Evolutionary conservation across 768 basidiomycete species (phyloP), one percentile per base, ranked within the genome.

Genomic region (Lactifluus hygrophoroides): DNA sequence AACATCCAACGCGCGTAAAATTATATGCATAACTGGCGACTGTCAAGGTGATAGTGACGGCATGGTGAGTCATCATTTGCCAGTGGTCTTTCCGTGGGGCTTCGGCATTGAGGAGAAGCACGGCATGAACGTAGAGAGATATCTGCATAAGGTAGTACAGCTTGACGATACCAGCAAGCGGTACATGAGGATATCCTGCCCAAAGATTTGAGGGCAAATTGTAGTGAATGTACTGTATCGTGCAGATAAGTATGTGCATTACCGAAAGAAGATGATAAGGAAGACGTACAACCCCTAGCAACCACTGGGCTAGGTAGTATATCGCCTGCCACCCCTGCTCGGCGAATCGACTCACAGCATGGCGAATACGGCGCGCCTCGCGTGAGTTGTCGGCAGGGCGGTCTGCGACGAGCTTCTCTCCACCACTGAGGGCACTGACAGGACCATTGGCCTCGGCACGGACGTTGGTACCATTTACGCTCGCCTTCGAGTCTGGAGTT

Each of bases 11-110:
- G 45, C 94, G 87, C 9, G 91, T 95, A 69, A 85, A 86, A 72
- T 94, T 87, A 69, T 78, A 82, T 60, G 78, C 78, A 73, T 96
- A 98, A 70, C 90, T 93, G 40, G 76, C 67, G 34, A 77, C 71
- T 73, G 97, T 83, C 61, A 99, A 81, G 49, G 77, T 68, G 60
- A 94, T 79, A 13, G 94, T 95, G 64, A 98, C 87, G 65, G 95
- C 69, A 69, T 99, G 96, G 74, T 99, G 96, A 25, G 85, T 75
- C 81, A 97, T 88, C 95, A 97, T 97, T 72, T 97, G 95, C 66
- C 77, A 75, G 71, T 97, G 92, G 71, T 99, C 96, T 69, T 91
- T 93, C 56, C 96, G 78, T 54, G 84, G 81, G 38, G 85, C 92
- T 71, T 99, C 96, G 27, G 94, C 86, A 71, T 97, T 91, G 70